These are phyloP conservation scores for Scytalidium sp. DNA, from an alignment of 2,329 filamentous ascomycete genomes.

Conservation along the genomic window DNA sequence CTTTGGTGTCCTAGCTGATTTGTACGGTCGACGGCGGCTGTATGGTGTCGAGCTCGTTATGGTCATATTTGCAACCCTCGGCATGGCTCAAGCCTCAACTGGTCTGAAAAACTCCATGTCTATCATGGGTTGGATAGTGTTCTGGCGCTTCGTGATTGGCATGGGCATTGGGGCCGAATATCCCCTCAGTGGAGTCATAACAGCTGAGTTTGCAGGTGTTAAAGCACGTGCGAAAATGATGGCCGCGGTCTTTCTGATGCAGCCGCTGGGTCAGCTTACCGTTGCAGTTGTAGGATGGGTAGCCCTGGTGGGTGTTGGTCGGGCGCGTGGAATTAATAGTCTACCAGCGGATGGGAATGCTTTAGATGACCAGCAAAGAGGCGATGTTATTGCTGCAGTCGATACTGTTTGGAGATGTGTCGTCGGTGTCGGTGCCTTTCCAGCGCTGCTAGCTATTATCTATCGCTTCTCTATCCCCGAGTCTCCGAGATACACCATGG, in stretches of 20 bases:
- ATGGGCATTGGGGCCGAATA: conserved; percentile 78
- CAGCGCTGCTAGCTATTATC: conserved; percentile 73
- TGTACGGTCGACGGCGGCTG: conserved; percentile 73
- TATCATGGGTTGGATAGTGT: conserved; percentile 50
- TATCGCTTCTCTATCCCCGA: conserved; percentile 82
- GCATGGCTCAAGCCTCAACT: conserved; percentile 40
- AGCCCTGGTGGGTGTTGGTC: conserved; percentile 61
- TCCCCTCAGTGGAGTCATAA: conserved; percentile 74
- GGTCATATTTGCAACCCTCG: conserved; percentile 42
- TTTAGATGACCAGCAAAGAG: conserved; percentile 33
- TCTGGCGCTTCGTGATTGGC: conserved; percentile 74
- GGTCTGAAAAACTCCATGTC: conserved; percentile 43
- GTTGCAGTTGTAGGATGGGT: conserved; percentile 69
- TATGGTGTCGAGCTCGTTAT: conserved; percentile 66
- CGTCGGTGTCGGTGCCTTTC: conserved; percentile 75
- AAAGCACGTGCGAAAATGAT: conserved; percentile 80
- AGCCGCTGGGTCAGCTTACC: conserved; percentile 70
- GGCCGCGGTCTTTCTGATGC: conserved; percentile 77
- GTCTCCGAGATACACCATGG: conserved; percentile 77
- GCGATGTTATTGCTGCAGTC: conserved; percentile 63
- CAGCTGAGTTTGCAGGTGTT: conserved; percentile 71
- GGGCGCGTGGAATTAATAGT: conserved; percentile 28
- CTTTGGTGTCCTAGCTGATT: conserved; percentile 74
- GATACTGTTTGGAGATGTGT: conserved; percentile 81
- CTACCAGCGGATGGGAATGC: conserved; percentile 32